Evolutionary conservation across 1,139 yeast species (phyloP).

Genomic region (Chernovozyma sophiae-reginae): DNA sequence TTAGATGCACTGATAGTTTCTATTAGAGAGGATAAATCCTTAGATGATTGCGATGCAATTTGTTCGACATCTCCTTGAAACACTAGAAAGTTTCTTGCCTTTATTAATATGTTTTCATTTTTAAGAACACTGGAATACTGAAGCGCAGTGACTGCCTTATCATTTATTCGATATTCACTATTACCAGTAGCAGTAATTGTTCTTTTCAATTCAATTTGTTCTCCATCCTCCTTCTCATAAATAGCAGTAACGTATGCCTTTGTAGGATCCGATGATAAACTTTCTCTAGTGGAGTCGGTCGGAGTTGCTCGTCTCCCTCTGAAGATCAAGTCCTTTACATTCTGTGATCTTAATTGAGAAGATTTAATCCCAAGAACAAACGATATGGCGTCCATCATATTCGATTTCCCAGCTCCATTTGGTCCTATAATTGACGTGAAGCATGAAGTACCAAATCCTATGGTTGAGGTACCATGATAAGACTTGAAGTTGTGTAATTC

Average conservation of each 20-base stretch:
- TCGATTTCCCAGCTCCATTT: constrained; percentile 96
- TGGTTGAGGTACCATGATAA: constrained; percentile 67
- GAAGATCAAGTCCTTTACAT: constrained; percentile 73
- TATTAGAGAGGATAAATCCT: constrained; percentile 66
- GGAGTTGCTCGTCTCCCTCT: constrained; percentile 47
- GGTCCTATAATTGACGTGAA: constrained; percentile 96
- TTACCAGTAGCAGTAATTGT: constrained; percentile 52
- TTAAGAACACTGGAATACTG: constrained; percentile 67
- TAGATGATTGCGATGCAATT: constrained; percentile 83
- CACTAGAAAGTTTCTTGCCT: constrained; percentile 87
- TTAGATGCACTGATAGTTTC: constrained; percentile 84
- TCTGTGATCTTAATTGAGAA: constrained; percentile 69
- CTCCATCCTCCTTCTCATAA: constrained; percentile 62
- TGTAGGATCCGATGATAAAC: constrained; percentile 37
- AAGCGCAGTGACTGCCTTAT: constrained; percentile 53
- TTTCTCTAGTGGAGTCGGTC: neutral
- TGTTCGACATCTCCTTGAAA: constrained; percentile 97
- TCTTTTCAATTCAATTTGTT: constrained; percentile 49
- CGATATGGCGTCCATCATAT: constrained; percentile 97
- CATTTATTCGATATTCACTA: constrained; percentile 70
- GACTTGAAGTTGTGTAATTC: constrained; percentile 88
- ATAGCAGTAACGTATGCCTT: constrained; percentile 79
- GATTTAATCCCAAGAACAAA: constrained; percentile 88
- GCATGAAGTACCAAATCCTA: constrained; percentile 78
- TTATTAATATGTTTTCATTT: constrained; percentile 78